phyloP scores from a whole-genome alignment of 2,329 filamentous ascomycete genomes.

The Geosmithia morbida region DNA sequence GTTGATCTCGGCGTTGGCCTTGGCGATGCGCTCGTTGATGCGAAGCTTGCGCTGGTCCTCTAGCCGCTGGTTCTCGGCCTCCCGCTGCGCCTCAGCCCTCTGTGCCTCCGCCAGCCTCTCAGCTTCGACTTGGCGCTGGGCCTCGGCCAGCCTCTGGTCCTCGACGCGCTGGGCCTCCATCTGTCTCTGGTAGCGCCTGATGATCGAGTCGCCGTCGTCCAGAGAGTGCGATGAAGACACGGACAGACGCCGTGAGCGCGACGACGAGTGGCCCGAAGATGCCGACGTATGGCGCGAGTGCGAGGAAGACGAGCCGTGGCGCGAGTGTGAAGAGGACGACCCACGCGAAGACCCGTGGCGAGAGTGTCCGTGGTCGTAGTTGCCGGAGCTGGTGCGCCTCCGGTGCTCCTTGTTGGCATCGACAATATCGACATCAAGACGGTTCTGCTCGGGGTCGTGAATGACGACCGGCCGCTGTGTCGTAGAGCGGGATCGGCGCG shows the following conservation, averaged over 20 bases:
- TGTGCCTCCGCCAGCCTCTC: too few species aligned
- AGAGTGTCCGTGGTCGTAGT: neutral
- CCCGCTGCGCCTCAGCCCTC: too few species aligned
- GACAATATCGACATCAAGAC: neutral
- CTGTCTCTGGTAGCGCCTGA: too few species aligned
- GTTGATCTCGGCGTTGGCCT: constrained; percentile 26
- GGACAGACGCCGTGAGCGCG: neutral
- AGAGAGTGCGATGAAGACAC: neutral
- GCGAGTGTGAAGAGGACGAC: neutral
- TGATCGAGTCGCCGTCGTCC: neutral
- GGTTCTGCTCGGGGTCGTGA: neutral
- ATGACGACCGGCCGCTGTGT: neutral
- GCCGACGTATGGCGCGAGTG: neutral
- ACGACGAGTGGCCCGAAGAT: neutral
- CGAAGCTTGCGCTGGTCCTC: constrained; percentile 10
- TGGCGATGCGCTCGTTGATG: constrained; percentile 19
- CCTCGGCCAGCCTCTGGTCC: constrained; percentile 2
- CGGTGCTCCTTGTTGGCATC: neutral
- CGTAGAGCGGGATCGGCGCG: neutral
- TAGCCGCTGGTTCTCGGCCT: constrained; percentile 1
- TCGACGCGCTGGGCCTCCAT: neutral
- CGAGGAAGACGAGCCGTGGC: neutral
- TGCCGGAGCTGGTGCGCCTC: neutral
- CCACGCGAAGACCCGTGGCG: neutral
- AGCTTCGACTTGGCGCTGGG: constrained; percentile 11